Percentiles rank a stretch among this genome's conserved stretches.
These are phyloP conservation scores for Auriscalpium vulgare DNA, from an alignment of 768 basidiomycete species.

Conservation along the genomic window DNA sequence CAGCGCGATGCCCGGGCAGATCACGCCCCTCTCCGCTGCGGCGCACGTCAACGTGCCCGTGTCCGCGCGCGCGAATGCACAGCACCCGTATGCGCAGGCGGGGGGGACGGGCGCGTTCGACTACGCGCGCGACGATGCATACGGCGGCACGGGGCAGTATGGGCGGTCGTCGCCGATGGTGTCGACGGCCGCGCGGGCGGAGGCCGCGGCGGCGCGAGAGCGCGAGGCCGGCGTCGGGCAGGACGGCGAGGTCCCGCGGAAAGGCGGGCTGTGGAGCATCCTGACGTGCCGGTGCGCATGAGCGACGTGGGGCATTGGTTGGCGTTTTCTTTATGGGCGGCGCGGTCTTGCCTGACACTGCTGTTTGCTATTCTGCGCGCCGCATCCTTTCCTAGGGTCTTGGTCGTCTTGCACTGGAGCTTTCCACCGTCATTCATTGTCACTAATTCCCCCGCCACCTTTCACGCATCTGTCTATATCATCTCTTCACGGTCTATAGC, in stretches of 20 bases:
- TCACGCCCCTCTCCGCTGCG: constrained; percentile 64
- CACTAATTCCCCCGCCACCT: no score
- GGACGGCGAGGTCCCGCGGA: constrained; percentile 43
- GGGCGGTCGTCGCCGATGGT: constrained; percentile 83
- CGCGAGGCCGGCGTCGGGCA: constrained; percentile 63
- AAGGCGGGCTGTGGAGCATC: constrained; percentile 54
- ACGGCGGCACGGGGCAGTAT: constrained; percentile 47
- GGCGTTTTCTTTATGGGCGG: background rate
- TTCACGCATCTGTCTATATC: no score
- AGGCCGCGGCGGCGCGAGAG: constrained; percentile 65
- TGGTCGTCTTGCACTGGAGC: no score
- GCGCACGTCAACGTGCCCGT: constrained; percentile 71
- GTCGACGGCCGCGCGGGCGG: constrained; percentile 61
- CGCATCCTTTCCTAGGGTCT: background rate
- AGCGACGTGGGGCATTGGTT: background rate
- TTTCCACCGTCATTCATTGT: no score
- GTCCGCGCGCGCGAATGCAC: constrained; percentile 35
- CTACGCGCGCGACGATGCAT: constrained; percentile 50
- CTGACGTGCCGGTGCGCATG: constrained; percentile 74
- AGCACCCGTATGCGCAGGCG: constrained; percentile 59
- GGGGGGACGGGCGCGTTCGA: constrained; percentile 46
- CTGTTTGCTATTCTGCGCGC: background rate
- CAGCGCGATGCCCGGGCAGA: constrained; percentile 39
- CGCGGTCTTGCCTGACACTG: background rate
- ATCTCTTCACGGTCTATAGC: no score